Evolutionary conservation across 805 yeast species (phyloP), one percentile per base, ranked within the genome.

Genomic region (Geotrichum ghanense): DNA sequence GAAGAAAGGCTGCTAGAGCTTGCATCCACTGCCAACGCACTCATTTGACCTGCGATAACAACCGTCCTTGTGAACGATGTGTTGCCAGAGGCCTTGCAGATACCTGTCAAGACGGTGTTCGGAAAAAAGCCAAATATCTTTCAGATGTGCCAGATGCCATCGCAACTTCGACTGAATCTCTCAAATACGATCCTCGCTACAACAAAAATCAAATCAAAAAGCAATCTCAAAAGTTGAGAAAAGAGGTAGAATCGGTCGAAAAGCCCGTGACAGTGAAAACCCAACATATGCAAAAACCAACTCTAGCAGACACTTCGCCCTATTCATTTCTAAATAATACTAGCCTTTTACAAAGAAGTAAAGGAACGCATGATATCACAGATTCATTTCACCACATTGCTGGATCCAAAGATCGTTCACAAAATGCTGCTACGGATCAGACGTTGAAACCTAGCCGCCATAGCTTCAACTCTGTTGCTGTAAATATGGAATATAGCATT

Each of bases 11-110:
- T 0, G 71, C 80, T 5, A 71, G 95, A 48, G 97, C 98, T 3
- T 90, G 98, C 56, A 76, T 77, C 37, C 92, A 89, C 64, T 90
- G 98, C 60, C 88, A 89, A 50, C 76, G 79, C 56, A 84, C 95
- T 1, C 98, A 90, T 62, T 77, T 89, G 71, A 85, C 97, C 0
- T 90, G 98, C 63, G 96, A 89, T 55, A 76, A 79, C 22, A 61
- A 67, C 59, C 75, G 95, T 34, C 95, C 95, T 0, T 90, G 98
- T 57, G 72, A 73, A 46, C 64, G 95, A 44, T 90, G 98, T 62
- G 61, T 82, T 2, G 70, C 70, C 23, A 71, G 87, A 56, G 90
- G 89, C 0, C 64, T 87, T 14, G 74, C 72, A 1, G 74, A 68
- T 14, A 70, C 84, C 0, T 90, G 97, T 65, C 76, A 76, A 25